A percentile compares a stretch with the other conserved stretches of the same genome.
These are phyloP conservation scores for Solioccasus polychromus DNA, from an alignment of 768 basidiomycete species.

Conservation along the genomic window DNA sequence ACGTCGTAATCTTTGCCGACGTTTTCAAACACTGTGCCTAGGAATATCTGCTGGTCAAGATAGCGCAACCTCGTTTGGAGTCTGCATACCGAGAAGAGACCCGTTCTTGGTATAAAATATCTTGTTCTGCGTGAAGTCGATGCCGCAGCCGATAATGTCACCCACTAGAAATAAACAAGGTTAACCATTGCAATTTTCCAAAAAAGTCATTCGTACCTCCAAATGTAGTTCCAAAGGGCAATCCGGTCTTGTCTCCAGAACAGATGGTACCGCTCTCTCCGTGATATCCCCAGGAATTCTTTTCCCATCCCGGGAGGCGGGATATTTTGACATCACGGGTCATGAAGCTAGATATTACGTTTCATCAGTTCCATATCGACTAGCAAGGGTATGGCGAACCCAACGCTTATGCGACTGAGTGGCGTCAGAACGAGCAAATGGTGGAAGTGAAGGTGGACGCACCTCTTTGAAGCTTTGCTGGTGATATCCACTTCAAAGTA, in stretches of 20 bases:
- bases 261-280: conserved; percentile 86
- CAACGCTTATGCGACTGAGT: conserved; percentile 73
- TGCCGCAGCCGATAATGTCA: conserved; percentile 88
- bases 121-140: conserved; percentile 79
- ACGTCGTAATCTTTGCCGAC: conserved; percentile 64
- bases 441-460: conserved; percentile 22
- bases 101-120: conserved; percentile 94
- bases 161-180: conserved; percentile 49
- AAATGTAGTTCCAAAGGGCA: conserved; percentile 74
- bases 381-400: conserved; percentile 43
- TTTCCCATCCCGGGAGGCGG: conserved; percentile 84
- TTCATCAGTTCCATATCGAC: conserved; percentile 8
- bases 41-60: conserved; percentile 9
- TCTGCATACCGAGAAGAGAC: conserved; percentile 52
- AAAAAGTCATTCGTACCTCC: conserved; percentile 54
- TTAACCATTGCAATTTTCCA: conserved; percentile 1
- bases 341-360: conserved; percentile 52
- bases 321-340: conserved; percentile 60
- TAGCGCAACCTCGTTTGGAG: neutral
- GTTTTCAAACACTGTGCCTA: conserved; percentile 71
- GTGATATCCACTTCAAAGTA: conserved; percentile 91
- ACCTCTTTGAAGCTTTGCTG: conserved; percentile 80
- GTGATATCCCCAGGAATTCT: conserved; percentile 87
- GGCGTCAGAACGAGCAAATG: conserved; percentile 14
- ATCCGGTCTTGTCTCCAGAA: conserved; percentile 68